A percentile compares a stretch with the other conserved stretches of the same genome.
Evolutionary conservation across 2,329 filamentous ascomycete species (phyloP).

Genomic region (Aspergillus floridensis): DNA sequence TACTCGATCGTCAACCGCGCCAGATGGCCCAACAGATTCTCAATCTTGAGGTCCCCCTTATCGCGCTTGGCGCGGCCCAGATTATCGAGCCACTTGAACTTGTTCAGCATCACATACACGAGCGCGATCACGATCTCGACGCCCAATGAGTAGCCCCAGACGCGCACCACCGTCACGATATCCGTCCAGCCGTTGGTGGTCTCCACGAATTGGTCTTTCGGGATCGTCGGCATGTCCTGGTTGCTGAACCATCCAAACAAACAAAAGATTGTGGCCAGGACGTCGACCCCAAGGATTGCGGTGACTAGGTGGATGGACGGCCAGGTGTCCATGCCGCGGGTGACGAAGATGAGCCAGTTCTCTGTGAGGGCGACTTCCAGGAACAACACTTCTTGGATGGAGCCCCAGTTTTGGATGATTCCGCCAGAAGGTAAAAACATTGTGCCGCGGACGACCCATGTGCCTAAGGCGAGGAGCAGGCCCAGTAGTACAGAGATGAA

Average conservation of each 20-base stretch:
- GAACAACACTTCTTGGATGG: conserved; percentile 77
- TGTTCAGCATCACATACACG: conserved; percentile 50
- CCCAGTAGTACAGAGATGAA: conserved; percentile 62
- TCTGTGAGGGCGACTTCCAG: conserved; percentile 86
- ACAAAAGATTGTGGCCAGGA: conserved; percentile 70
- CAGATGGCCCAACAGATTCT: conserved; percentile 51
- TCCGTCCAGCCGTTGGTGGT: conserved; percentile 57
- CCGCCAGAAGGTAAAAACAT: conserved; percentile 69
- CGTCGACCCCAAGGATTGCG: conserved; percentile 70
- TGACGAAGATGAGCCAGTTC: conserved; percentile 97
- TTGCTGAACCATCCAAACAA: conserved; percentile 73
- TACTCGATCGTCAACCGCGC: conserved; percentile 51
- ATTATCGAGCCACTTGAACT: conserved; percentile 45
- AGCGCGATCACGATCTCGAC: conserved; percentile 53
- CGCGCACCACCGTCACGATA: conserved; percentile 53
- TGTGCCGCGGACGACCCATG: conserved; percentile 71
- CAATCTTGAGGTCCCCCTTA: conserved; percentile 50
- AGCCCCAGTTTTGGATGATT: conserved; percentile 71
- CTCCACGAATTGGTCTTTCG: conserved; percentile 28
- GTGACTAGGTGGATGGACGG: conserved; percentile 70
- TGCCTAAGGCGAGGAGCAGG: conserved; percentile 65
- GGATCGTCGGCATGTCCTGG: conserved; percentile 36
- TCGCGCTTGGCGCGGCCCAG: conserved; percentile 49
- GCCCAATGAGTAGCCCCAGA: conserved; percentile 52
- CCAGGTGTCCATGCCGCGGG: conserved; percentile 72